Evolutionary conservation across 2,329 filamentous ascomycete species (phyloP), one percentile per base, ranked within the genome.

Genomic region (Didymella keratinophila): DNA sequence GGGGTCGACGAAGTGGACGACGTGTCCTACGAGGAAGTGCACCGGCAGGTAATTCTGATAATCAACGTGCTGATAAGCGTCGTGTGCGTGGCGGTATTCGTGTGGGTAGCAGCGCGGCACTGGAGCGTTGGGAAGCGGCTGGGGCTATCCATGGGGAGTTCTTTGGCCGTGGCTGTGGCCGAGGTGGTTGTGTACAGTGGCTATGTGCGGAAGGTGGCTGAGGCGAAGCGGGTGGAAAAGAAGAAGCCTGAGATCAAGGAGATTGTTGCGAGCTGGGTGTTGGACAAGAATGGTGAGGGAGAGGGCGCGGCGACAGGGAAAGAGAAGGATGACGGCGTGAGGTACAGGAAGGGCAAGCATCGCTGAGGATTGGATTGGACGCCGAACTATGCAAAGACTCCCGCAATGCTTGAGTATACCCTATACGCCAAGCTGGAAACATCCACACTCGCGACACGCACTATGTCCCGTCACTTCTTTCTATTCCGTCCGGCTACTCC

Each of bases 41-140:
- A 94, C 73, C 84, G 90, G n/a, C 92, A 95, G 70, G 79, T 95
- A 56, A 88, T 90, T 41, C 82, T 98, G 8, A 92, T 98, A 50
- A 83, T 96, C 69, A 99, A 98, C 75, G 92, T 98, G 49, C 79
- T 97, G 37, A 83, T 97, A 52, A 96, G 92, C 50, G 90, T 97
- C 52, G 80, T 94, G 2, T 91, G 93, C 43, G 90, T 90, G 49
- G 89, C 87, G 2, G 87, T 84, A 2, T 91, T 90, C 8, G 84
- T 95, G 32, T 95, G 91, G 91, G 83, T 93, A n/a, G 84, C 85
- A 16, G 89, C 89, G 1, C 82, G 87, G 49, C 91, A 90, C 83
- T 94, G 90, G 91, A 88, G 84, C 62, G 84, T 89, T 1, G 87
- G 90, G 0, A 83, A 87, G 42, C 81, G 91, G 25, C 72, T 95